Evolutionary conservation across 805 yeast species (phyloP), one percentile per base, ranked within the genome.

Genomic region (Dipodascus geniculatus): DNA sequence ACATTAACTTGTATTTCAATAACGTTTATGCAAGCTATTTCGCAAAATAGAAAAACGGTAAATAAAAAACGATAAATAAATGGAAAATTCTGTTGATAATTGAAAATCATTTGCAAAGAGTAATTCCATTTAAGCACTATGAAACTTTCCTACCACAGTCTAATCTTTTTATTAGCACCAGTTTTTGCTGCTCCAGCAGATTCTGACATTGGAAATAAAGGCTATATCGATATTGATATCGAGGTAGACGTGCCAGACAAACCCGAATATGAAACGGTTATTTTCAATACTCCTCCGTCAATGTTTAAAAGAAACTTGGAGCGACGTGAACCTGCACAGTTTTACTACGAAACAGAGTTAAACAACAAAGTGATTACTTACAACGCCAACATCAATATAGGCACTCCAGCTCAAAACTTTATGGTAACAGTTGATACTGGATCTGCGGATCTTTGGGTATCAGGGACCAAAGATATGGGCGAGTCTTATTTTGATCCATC

Each of bases 381-480:
- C 19, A 47, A 22, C 17, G 49, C 49, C 8, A 47, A 47, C n/a
- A 23, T 67, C n/a, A 51, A 62, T 17, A 56, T 85, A 14, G 90
- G 91, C 3, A 76, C 87, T 0, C 75, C 81, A 1, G 62, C 71
- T 0, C 83, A 82, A 61, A 64, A 70, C 11, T 69, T 83, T 2
- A 71, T 70, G 3, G 79, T 82, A 3, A 64, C 80, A 49, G 63
- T 83, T 17, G 89, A 83, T 61, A 83, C 88, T 1, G 89, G 88
- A 2, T 82, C 87, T 0, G 74, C 85, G 0, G 88, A 83, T 63
- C 63, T 82, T 48, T 82, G 85, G 85, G 78, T 82, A 22, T 68
- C 44, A 11, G 44, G 20, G 6, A 38, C 44, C 4, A 38, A 38
- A 38, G 44, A 38, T 6, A 38, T 38, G 44, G 44, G 44, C 4